phyloP scores from a whole-genome alignment of 2,329 filamentous ascomycete species.

The Colletotrichum salicis region DNA sequence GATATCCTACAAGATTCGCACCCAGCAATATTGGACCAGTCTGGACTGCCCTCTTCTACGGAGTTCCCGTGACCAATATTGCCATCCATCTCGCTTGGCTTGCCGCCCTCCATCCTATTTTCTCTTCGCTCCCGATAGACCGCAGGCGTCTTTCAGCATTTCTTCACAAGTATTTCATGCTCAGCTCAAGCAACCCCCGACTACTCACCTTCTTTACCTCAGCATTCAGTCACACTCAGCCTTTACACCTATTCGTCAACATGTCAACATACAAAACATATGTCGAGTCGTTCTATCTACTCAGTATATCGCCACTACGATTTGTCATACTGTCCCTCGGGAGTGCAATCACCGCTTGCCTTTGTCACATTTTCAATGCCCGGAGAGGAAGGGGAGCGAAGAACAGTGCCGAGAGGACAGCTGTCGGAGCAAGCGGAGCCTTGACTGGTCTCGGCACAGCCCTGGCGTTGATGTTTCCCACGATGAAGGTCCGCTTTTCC shows the following conservation, averaged over 20 bases:
- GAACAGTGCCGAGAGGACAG: neutral
- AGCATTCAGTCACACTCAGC: conserved; percentile 28
- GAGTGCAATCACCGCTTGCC: conserved; percentile 19
- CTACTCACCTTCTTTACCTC: conserved; percentile 21
- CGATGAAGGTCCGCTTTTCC: conserved; percentile 20
- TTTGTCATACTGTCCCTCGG: conserved; percentile 20
- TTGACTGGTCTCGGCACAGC: conserved; percentile 26
- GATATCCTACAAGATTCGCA: neutral
- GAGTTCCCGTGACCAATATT: conserved; percentile 20
- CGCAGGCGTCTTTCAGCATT: conserved; percentile 15
- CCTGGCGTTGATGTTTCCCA: conserved; percentile 26
- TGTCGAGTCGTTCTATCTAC: conserved; percentile 3
- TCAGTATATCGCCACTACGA: conserved; percentile 8
- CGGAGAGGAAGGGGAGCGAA: neutral
- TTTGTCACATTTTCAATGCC: conserved; percentile 4
- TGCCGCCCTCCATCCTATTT: conserved; percentile 22
- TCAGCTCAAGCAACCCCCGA: conserved; percentile 13
- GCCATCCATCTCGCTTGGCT: conserved; percentile 29
- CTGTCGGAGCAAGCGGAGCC: conserved; percentile 24
- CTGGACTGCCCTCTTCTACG: conserved; percentile 22
- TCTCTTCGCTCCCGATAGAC: conserved; percentile 23
- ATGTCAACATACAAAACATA: conserved; percentile 31
- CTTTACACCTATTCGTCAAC: conserved; percentile 27
- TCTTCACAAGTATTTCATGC: conserved; percentile 23
- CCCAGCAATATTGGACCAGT: neutral